Evolutionary conservation across 1,284 basidiomycete genomes (phyloP), one percentile per base, ranked within the genome.

Genomic region (Apiotrichum laibachii): DNA sequence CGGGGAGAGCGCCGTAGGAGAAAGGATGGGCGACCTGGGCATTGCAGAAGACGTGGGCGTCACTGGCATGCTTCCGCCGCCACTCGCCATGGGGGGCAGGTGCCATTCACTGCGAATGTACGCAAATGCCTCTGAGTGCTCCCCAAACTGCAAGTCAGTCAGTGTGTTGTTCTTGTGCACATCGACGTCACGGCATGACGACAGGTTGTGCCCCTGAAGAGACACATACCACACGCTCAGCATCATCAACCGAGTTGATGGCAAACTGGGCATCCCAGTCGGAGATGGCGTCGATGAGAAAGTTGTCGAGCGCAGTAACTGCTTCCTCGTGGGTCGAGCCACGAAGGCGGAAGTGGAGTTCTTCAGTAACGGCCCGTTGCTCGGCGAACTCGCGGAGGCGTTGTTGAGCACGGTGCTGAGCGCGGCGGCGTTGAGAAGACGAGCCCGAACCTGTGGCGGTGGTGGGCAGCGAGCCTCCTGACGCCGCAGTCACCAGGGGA

Each of bases 91-190:
- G 2, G 35, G 49, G 13, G 49, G 35, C 11, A 50, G 35, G n/a
- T 34, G 37, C 49, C 49, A 50, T n/a, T 50, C 49, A 35, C 49
- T 50, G 21, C 49, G 49, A 12, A 50, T 50, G 19, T 50, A 50
- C 19, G 49, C 49, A 12, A 50, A 50, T 7, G 49, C 49, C 19
- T 40, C 49, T 9, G 35, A 12, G 22, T 50, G 49, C n/a, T 50
- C 49, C 7, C 6, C 35, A 18, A 50, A 50, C 49, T 50, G 35
- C 33, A n/a, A 22, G 49, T 50, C 12, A 50, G 49, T 19, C n/a
- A 10, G 43, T 35, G 26, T 31, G 26, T 31, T 31, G 3, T 31
- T 31, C 7, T 7, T 31, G 26, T n/a, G n/a, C n/a, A n/a, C n/a
- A n/a, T n/a, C 21, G 48, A 35, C 16, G 48, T 49, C 48, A 37